A percentile compares a stretch with the other conserved stretches of the same genome.
These are phyloP conservation scores for Myriangium duriaei DNA, from an alignment of 2,329 filamentous ascomycete species.

Conservation along the genomic window DNA sequence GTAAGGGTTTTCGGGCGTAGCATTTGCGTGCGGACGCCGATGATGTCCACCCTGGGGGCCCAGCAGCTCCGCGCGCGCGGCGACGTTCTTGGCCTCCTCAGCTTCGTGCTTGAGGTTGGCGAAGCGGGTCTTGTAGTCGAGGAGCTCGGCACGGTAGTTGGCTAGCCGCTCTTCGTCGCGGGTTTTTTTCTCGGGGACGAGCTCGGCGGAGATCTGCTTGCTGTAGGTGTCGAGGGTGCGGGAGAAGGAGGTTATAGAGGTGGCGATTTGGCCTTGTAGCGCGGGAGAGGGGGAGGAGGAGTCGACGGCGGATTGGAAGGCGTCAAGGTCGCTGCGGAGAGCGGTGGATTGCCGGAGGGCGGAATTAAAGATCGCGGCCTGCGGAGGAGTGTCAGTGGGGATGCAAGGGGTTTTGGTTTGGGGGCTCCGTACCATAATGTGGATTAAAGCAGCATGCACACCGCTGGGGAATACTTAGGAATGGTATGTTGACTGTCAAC, in stretches of 20 bases:
- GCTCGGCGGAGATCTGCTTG: slow-evolving; percentile 70
- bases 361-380: slow-evolving; percentile 75
- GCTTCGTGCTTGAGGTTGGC: slow-evolving; percentile 63
- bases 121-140: slow-evolving; percentile 67
- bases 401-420: no score
- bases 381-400: slow-evolving; percentile 1
- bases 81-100: slow-evolving; percentile 44
- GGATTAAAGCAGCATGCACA: no score
- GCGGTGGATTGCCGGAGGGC: slow-evolving; percentile 74
- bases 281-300: slow-evolving; percentile 46
- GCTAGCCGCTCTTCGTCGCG: slow-evolving; percentile 78
- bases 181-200: slow-evolving; percentile 80
- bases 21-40: slow-evolving; percentile 63
- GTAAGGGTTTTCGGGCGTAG: slow-evolving; percentile 91
- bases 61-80: slow-evolving; percentile 63
- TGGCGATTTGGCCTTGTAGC: slow-evolving; percentile 62
- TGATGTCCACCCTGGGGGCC: slow-evolving; percentile 34
- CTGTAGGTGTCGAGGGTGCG: slow-evolving; percentile 91
- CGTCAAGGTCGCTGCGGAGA: slow-evolving; percentile 63
- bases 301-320: slow-evolving; percentile 41
- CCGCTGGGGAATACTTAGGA: no score
- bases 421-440: no score
- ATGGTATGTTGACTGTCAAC: no score
- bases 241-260: slow-evolving; percentile 66
- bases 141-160: slow-evolving; percentile 71